Evolutionary conservation across 805 yeast species (phyloP), one percentile per base, ranked within the genome.

Genomic region (Pichia sporocuriosa): DNA sequence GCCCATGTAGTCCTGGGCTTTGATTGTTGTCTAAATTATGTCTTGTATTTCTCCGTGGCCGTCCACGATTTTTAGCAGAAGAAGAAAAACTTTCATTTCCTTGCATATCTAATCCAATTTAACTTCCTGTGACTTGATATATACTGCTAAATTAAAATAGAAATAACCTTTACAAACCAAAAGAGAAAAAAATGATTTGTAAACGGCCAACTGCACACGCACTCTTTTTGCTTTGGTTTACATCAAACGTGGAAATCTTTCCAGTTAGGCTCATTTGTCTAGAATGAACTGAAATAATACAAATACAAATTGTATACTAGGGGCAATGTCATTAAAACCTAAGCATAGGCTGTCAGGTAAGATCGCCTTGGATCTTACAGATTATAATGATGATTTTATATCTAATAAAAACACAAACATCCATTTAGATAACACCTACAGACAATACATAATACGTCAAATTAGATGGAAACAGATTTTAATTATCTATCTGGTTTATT

Each of bases 401-500:
- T 20, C 15, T 10, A 12, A 15, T n/a, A 17, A 25, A 17, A 35
- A 25, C 16, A 20, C 4, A 25, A 26, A 20, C 4, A 7, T 25
- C 22, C 2, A 20, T n/a, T 12, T 20, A 6, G n/a, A 29, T 3
- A 27, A 16, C 2, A 15, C 35, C 22, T 4, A 22, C n/a, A 4
- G 15, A 35, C n/a, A 21, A 13, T 11, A n/a, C n/a, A 7, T 32
- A 10, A 21, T 23, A 15, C 19, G 15, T 6, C 11, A 23, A 17
- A 24, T 52, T 9, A 37, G 56, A 21, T 37, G 47, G 35, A 40
- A 43, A 26, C 65, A 59, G 26, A 23, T 59, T 15, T 39, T 55
- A 9, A 16, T 63, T 6, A 24, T 64, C 11, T 47, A 59, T 7
- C 10, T 63, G 0, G 16, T 65, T 2, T 78, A 84, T 81, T 30